Percentiles rank a stretch among this genome's conserved stretches.
These are phyloP conservation scores for Intubia oerlemansii DNA, from an alignment of 2,329 filamentous ascomycete genomes.

Conservation along the genomic window DNA sequence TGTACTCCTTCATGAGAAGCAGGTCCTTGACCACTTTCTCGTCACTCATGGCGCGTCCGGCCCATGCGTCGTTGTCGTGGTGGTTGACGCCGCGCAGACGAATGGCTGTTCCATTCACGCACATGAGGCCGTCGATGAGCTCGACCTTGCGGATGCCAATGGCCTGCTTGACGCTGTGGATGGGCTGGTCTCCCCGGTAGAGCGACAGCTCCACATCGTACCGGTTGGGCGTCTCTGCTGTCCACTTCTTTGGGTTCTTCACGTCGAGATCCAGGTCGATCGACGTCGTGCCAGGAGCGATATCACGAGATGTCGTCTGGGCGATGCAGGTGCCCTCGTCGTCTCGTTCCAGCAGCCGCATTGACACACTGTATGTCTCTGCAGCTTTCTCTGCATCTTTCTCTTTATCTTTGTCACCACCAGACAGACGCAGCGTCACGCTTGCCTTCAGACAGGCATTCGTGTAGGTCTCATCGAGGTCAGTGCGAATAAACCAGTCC, in stretches of 20 bases:
- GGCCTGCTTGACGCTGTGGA: conserved; percentile 24
- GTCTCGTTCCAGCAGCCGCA: conserved; percentile 11
- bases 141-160: conserved; percentile 45
- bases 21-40: conserved; percentile 41
- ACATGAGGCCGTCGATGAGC: conserved; percentile 34
- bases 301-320: too few relatives aligned
- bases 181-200: conserved; percentile 6
- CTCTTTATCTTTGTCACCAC: too few relatives aligned
- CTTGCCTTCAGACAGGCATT: conserved; percentile 27
- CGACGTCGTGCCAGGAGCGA: not conserved
- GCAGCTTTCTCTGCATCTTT: too few relatives aligned
- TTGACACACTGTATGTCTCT: conserved; percentile 16
- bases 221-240: conserved; percentile 41
- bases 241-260: conserved; percentile 40
- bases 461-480: conserved; percentile 28
- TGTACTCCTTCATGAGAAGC: conserved; percentile 46
- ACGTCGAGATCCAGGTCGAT: conserved; percentile 19
- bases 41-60: conserved; percentile 39
- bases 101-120: conserved; percentile 40
- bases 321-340: not conserved
- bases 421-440: conserved; percentile 20
- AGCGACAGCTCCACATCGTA: conserved; percentile 30
- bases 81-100: conserved; percentile 44
- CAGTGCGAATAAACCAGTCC: conserved; percentile 33
- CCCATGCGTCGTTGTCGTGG: conserved; percentile 46